Conservation (phyloP, 305 asterid genomes). For the Rubia peregrina region DNA sequence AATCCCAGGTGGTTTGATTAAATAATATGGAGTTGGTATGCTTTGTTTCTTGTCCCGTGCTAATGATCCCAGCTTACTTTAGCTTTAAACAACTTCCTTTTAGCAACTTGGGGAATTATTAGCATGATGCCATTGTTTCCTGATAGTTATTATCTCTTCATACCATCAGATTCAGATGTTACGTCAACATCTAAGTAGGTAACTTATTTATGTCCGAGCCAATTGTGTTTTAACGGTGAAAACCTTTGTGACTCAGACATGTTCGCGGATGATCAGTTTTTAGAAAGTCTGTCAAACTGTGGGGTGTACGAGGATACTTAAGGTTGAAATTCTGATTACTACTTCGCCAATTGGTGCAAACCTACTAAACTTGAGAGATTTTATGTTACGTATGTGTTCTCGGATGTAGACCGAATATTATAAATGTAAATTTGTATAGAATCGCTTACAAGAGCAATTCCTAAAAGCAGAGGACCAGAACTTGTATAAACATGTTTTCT, state of each 20-base stretch:
- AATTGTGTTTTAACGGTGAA: too few relatives aligned
- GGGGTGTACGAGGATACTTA: not conserved
- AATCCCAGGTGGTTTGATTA: not conserved
- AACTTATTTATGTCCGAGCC: not conserved
- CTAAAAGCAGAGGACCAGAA: not conserved
- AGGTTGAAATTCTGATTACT: not conserved
- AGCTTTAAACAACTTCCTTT: not conserved
- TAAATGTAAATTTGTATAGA: too few relatives aligned
- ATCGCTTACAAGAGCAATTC: not conserved
- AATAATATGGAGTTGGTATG: not conserved
- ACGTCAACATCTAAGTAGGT: not conserved
- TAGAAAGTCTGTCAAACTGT: too few relatives aligned
- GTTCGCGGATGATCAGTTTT: too few relatives aligned
- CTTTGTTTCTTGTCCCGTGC: not conserved
- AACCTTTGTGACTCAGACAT: too few relatives aligned
- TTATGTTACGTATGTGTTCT: not conserved
- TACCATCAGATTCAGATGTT: not conserved
- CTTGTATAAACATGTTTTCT: too few relatives aligned
- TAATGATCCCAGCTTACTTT: not conserved
- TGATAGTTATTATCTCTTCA: not conserved
- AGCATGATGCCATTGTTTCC: not conserved
- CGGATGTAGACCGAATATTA: too few relatives aligned
- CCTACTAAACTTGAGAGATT: not conserved
- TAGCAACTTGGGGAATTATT: not conserved
- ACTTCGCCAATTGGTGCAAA: too few relatives aligned